These are phyloP conservation scores for Colletotrichum liriopes DNA, from an alignment of 2,329 filamentous ascomycete species.

Conservation along the genomic window DNA sequence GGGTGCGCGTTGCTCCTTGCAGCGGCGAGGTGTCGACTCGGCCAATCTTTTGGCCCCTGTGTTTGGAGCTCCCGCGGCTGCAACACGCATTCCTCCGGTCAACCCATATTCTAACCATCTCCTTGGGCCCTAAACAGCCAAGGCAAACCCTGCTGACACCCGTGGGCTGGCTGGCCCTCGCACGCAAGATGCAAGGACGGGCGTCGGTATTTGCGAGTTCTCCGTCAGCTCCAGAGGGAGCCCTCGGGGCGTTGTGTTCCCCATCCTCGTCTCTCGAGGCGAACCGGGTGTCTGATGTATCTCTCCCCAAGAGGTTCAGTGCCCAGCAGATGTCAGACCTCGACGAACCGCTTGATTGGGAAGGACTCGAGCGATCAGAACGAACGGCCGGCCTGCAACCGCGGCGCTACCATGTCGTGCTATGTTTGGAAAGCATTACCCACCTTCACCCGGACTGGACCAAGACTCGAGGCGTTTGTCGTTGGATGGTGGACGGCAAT, in stretches of 20 bases:
- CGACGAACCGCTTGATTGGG: constrained; percentile 31
- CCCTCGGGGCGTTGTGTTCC: constrained; percentile 27
- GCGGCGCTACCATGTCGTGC: constrained; percentile 10
- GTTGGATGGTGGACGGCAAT: constrained; percentile 7
- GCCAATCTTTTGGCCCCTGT: constrained; percentile 38
- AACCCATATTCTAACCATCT: constrained; percentile 40
- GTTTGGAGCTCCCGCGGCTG: constrained; percentile 40
- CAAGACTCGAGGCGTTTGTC: constrained; percentile 32
- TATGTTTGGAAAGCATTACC: constrained; percentile 20
- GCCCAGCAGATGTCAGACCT: constrained; percentile 30
- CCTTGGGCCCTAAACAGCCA: constrained; percentile 37
- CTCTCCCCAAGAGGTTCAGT: constrained; percentile 9
- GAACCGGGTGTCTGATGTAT: constrained; percentile 30
- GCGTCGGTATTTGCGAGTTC: constrained; percentile 37
- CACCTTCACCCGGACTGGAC: constrained; percentile 22
- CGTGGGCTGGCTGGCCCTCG: neutral
- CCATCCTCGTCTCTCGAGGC: constrained; percentile 19
- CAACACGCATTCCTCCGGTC: constrained; percentile 32
- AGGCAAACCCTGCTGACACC: constrained; percentile 38
- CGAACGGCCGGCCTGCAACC: constrained; percentile 22
- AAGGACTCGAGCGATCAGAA: constrained; percentile 20
- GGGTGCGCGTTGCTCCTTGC: constrained; percentile 2
- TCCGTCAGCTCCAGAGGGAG: constrained; percentile 26
- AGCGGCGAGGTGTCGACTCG: constrained; percentile 20
- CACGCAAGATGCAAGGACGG: constrained; percentile 35